Percentiles rank a stretch among this genome's conserved stretches.
phyloP scores from a whole-genome alignment of 768 basidiomycete genomes.

The Gelatoporia subvermispora region DNA sequence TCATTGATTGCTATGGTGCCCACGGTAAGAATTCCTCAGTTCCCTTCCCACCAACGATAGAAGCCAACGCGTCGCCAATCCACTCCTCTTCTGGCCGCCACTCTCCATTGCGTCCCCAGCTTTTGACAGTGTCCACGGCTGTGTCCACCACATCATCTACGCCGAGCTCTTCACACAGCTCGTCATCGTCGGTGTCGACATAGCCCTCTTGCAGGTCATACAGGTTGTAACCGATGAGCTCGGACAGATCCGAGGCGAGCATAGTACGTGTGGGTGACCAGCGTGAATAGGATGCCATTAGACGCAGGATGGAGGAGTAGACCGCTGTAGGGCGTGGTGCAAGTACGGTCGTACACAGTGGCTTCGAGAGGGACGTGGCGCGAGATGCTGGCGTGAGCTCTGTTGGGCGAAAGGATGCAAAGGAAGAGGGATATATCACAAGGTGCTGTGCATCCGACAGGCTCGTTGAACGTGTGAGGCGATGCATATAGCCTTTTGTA shows the following conservation, averaged over 20 bases:
- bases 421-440: conserved; percentile 5
- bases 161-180: conserved; percentile 16
- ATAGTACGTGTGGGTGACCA: conserved; percentile 15
- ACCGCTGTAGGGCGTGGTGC: conserved; percentile 27
- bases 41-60: conserved; percentile 8
- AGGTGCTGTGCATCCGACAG: conserved; percentile 7
- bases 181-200: conserved; percentile 27
- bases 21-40: conserved; percentile 6
- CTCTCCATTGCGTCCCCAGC: conserved; percentile 17
- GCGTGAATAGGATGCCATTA: conserved; percentile 25
- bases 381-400: conserved; percentile 4
- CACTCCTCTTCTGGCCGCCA: conserved; percentile 25
- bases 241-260: conserved; percentile 29
- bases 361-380: not conserved
- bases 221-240: conserved; percentile 31
- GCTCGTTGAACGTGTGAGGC: conserved; percentile 4
- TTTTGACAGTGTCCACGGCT: conserved; percentile 15
- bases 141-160: conserved; percentile 12
- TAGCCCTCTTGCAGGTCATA: conserved; percentile 25
- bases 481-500: conserved; percentile 5
- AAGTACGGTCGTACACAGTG: conserved; percentile 12
- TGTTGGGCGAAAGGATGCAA: not conserved
- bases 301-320: conserved; percentile 30
- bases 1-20: not conserved
- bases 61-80: conserved; percentile 30